phyloP scores from a whole-genome alignment of 306 rosid genomes.

The Ziziphus jujuba region DNA sequence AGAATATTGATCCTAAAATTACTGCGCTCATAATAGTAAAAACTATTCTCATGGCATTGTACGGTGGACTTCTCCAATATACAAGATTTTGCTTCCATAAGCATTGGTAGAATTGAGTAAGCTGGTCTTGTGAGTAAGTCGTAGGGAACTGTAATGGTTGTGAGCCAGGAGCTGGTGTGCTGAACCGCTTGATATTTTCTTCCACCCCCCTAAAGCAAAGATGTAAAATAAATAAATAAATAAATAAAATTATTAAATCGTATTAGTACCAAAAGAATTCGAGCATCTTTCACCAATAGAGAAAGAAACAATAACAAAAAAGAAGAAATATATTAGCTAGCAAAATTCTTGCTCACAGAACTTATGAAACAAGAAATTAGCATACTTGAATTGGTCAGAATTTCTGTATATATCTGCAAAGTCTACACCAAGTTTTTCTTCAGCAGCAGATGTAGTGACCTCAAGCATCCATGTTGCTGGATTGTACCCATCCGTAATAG shows the following conservation, averaged over 20 bases:
- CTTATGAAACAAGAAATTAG: conserved; percentile 9
- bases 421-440: conserved; percentile 58
- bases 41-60: conserved; percentile 70
- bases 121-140: conserved; percentile 43
- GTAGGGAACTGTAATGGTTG: conserved; percentile 58
- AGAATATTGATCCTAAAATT: conserved; percentile 64
- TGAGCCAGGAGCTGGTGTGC: conserved; percentile 56
- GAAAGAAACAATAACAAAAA: not conserved
- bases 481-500: conserved; percentile 66
- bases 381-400: conserved; percentile 64
- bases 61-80: conserved; percentile 88
- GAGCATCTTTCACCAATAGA: conserved; percentile 4
- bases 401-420: conserved; percentile 57
- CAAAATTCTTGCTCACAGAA: conserved; percentile 7
- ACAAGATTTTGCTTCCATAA: conserved; percentile 88
- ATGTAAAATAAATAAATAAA: too few relatives aligned
- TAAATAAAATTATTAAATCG: conserved; percentile 10
- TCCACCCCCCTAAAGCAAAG: conserved; percentile 59
- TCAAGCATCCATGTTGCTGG: conserved; percentile 98
- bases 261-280: not conserved
- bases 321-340: conserved; percentile 9
- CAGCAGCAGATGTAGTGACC: conserved; percentile 71
- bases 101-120: conserved; percentile 52
- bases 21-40: conserved; percentile 71
- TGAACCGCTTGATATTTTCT: conserved; percentile 55